Percentiles rank a stretch among this genome's conserved stretches.
Conservation (phyloP, 208 protist species). For the Angomonas ambiguus region DNA sequence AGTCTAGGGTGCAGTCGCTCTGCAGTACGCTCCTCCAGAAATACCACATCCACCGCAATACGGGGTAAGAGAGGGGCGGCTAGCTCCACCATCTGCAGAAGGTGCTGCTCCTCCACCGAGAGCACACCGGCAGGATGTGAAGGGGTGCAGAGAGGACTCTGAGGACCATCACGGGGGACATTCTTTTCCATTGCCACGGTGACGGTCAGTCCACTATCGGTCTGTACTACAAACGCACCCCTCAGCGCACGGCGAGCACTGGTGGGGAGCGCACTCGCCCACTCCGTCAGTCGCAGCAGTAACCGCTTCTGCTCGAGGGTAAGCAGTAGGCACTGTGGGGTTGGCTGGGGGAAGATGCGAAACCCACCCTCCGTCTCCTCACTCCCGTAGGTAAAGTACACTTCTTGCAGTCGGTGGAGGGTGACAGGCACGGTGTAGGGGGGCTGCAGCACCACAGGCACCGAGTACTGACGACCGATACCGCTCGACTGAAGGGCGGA, state of each 20-base stretch:
- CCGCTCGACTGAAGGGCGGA: constrained; percentile 8
- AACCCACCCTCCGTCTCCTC: not conserved
- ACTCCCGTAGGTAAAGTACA: constrained; percentile 36
- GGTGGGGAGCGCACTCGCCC: constrained; percentile 42
- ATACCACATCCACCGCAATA: constrained; percentile 43
- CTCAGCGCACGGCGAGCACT: constrained; percentile 33
- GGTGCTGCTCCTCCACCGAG: constrained; percentile 58
- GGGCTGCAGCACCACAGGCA: constrained; percentile 26
- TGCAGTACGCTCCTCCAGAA: constrained; percentile 2
- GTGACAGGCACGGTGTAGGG: constrained; percentile 31
- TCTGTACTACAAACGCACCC: constrained; percentile 52
- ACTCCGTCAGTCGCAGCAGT: constrained; percentile 36
- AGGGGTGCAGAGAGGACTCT: constrained; percentile 59
- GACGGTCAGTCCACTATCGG: constrained; percentile 31
- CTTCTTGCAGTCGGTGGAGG: constrained; percentile 38
- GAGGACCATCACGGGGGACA: constrained; percentile 28
- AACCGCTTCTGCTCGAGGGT: constrained; percentile 82
- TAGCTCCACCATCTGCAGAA: constrained; percentile 55
- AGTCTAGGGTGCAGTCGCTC: constrained; percentile 12
- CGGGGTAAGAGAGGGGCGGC: constrained; percentile 43
- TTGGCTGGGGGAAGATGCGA: not conserved
- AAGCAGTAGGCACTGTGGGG: constrained; percentile 37
- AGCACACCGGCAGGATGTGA: constrained; percentile 48
- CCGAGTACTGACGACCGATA: constrained; percentile 1
- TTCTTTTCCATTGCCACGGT: constrained; percentile 44